Base-by-base conservation (phyloP, 2,329 filamentous ascomycete genomes). In the Helotiales sp. region DNA sequence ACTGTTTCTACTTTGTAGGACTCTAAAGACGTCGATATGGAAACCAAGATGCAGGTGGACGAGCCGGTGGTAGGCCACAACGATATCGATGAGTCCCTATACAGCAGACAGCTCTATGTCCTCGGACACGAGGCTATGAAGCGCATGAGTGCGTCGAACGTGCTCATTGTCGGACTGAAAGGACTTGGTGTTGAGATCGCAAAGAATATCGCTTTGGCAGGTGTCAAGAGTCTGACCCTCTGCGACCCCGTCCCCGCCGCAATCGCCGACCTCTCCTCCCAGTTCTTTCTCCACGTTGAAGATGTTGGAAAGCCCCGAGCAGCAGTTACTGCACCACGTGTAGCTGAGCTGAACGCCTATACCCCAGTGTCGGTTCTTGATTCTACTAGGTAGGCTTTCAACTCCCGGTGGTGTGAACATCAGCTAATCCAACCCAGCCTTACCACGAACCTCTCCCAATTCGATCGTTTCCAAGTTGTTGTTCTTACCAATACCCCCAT, bases 201-300 rank as follows among this genome's bases (percentile, higher is more conserved):
- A 77, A 99, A 99, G 87, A 99, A 99, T 77, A 93, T 99, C 77
- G 96, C 96, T 68, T 90, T 99, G 74, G 96, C 96, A 75, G 96
- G 96, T 79, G 96, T 99, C 82, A 99, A 99, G 86, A 97, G 94
- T 77, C 83, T 99, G 73, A 96, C 95, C 1, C 87, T 99, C 64
- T 93, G 93, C 83, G 96, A 99, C 78, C 95, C 96, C 55, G 88
- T 90, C 57, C 93, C 93, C 49, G 91, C 92, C 63, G 86, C 89
- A 73, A 91, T 97, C 74, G 86, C 93, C 74, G 96, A 99, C 78
- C 89, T 99, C 37, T 98, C 96, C 47, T 92, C 96, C 50, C 96
- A 99, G 80, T 99, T 99, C 86, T 99, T 99, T 86, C 88, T 99
- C 24, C 93, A 89, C 65, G 86, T 89, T 20, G 88, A 90, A 75